Percentiles rank a stretch among this genome's conserved stretches.
Evolutionary conservation across 768 basidiomycete species (phyloP).

Genomic region (Termitomyces sp.): DNA sequence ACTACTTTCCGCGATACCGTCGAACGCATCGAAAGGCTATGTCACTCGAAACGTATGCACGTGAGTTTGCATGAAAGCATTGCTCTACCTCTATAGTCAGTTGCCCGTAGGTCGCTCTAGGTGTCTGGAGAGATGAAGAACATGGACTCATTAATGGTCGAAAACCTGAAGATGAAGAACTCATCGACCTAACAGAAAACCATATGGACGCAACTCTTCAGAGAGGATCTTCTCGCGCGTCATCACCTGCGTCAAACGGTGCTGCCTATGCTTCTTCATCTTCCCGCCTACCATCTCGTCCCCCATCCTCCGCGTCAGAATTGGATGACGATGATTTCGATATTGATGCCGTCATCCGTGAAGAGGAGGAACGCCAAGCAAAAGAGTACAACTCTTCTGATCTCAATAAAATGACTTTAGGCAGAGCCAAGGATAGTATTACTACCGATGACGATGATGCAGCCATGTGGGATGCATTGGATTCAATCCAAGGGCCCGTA

Average conservation of each 20-base stretch:
- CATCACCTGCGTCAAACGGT: slow-evolving; percentile 19
- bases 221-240: slow-evolving; percentile 8
- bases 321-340: slow-evolving; percentile 41
- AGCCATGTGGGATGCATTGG: slow-evolving; percentile 65
- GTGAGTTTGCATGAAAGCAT: slow-evolving; percentile 32
- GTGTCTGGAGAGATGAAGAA: slow-evolving; percentile 75
- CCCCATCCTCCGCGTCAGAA: slow-evolving; percentile 35
- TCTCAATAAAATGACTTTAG: background rate
- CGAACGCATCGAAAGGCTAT: slow-evolving; percentile 79
- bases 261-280: slow-evolving; percentile 28
- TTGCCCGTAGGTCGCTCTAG: slow-evolving; percentile 50
- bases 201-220: slow-evolving; percentile 15
- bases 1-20: slow-evolving; percentile 85
- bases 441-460: slow-evolving; percentile 40
- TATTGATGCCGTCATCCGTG: slow-evolving; percentile 43
- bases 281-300: slow-evolving; percentile 24
- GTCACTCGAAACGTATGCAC: slow-evolving; percentile 80
- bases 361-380: slow-evolving; percentile 31
- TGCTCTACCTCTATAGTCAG: background rate
- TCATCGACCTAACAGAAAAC: slow-evolving; percentile 20
- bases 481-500: slow-evolving; percentile 28
- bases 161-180: slow-evolving; percentile 14
- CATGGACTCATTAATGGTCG: slow-evolving; percentile 24
- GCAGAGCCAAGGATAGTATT: background rate
- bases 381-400: slow-evolving; percentile 7